Percentiles rank a stretch among this genome's conserved stretches.
Evolutionary conservation across 192 early-diverging fungal species (phyloP).

Genomic region (Coemansia sp.): DNA sequence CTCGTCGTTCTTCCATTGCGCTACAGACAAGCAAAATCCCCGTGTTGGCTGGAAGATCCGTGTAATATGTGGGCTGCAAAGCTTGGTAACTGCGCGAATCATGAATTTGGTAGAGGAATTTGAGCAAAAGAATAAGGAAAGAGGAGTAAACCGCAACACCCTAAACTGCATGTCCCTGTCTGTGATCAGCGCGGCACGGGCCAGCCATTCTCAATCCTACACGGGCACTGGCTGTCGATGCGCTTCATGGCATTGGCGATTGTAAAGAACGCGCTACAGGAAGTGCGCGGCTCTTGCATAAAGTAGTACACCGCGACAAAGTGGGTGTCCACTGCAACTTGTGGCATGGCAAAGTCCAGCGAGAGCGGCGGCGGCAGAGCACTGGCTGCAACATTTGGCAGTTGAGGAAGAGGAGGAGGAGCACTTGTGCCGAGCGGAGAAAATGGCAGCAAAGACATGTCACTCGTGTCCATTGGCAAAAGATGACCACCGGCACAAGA

Average conservation of each 20-base stretch:
- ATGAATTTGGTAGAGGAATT: neutral
- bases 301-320: constrained; percentile 6
- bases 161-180: neutral
- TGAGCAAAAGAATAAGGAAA: neutral
- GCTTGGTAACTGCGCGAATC: neutral
- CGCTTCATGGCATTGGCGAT: constrained; percentile 27
- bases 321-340: neutral
- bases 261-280: constrained; percentile 11
- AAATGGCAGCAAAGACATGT: neutral
- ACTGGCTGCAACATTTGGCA: neutral
- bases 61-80: neutral
- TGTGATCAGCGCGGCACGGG: constrained; percentile 1
- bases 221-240: constrained; percentile 18
- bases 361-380: neutral
- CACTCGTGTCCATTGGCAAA: neutral
- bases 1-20: neutral
- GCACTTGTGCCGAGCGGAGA: neutral
- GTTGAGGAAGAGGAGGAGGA: no score
- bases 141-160: no score
- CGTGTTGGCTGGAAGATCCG: neutral
- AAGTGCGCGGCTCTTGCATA: constrained; percentile 23
- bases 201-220: constrained; percentile 15
- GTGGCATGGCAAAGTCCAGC: neutral
- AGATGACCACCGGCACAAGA: neutral
- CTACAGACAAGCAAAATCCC: neutral